Conservation (phyloP, 2,329 filamentous ascomycete species). For the Epichloe gansuensis region DNA sequence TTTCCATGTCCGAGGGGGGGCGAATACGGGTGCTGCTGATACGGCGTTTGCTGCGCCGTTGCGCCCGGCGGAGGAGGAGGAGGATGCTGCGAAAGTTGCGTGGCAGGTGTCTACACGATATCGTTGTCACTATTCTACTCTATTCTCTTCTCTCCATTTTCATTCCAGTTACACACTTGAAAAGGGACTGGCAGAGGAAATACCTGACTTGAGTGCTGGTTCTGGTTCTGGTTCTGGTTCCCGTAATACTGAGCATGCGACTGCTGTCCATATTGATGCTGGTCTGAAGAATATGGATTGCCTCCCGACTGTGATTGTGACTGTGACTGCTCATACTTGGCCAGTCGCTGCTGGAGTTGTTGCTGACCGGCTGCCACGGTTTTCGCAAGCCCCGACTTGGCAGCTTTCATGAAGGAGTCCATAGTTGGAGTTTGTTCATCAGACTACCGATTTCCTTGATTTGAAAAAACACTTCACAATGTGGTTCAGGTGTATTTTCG, state of each 20-base stretch:
- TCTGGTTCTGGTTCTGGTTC: background rate
- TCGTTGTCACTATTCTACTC: background rate
- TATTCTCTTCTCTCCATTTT: background rate
- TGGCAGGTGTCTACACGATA: background rate
- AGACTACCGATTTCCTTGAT: background rate
- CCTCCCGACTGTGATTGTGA: background rate
- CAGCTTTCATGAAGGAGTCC: slow-evolving; percentile 8
- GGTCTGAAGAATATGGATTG: background rate
- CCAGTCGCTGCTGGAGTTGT: slow-evolving; percentile 8
- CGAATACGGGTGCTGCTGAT: background rate
- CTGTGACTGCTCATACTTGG: slow-evolving; percentile 5
- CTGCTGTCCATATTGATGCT: slow-evolving; percentile 2
- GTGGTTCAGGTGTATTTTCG: background rate
- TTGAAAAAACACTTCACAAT: too few species aligned
- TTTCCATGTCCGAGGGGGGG: background rate
- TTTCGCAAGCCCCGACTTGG: slow-evolving; percentile 9
- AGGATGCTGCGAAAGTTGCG: background rate
- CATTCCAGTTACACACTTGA: background rate
- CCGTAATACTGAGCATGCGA: background rate
- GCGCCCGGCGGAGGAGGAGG: background rate
- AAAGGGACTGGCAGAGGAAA: background rate
- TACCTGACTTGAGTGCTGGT: background rate
- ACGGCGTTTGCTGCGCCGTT: background rate
- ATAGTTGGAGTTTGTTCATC: background rate
- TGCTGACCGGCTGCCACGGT: slow-evolving; percentile 9